Conservation (phyloP, 2,329 filamentous ascomycete genomes). For the Phaeoacremonium minimum region DNA sequence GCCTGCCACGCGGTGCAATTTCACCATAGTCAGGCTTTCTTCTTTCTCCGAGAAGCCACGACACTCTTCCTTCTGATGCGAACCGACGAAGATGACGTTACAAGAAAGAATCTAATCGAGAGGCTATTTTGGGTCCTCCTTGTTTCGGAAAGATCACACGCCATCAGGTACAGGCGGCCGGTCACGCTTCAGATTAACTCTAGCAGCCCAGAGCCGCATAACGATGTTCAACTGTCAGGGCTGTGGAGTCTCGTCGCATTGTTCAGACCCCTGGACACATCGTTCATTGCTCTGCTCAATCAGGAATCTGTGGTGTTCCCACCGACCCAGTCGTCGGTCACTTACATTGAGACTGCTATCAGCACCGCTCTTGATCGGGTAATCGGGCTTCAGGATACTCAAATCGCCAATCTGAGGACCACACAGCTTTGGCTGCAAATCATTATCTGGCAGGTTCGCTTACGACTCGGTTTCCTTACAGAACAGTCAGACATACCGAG, state of each 20-base stretch:
- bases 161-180: slow-evolving; percentile 37
- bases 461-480: slow-evolving; percentile 35
- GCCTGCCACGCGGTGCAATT: slow-evolving; percentile 35
- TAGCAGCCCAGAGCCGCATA: slow-evolving; percentile 25
- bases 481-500: slow-evolving; percentile 24
- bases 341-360: slow-evolving; percentile 28
- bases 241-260: slow-evolving; percentile 35
- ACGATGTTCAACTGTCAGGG: slow-evolving; percentile 19
- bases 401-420: slow-evolving; percentile 37
- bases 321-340: slow-evolving; percentile 24
- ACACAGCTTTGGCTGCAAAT: slow-evolving; percentile 41
- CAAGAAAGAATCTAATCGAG: slow-evolving; percentile 19
- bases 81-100: slow-evolving; percentile 18
- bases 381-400: slow-evolving; percentile 30
- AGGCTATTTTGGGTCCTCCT: slow-evolving; percentile 39
- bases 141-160: slow-evolving; percentile 38
- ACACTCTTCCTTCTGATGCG: slow-evolving; percentile 31
- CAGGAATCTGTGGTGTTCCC: slow-evolving; percentile 25
- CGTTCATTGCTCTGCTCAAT: slow-evolving; percentile 35
- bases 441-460: slow-evolving; percentile 38
- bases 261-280: slow-evolving; percentile 35
- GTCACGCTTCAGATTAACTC: slow-evolving; percentile 36
- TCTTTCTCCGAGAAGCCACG: slow-evolving; percentile 37
- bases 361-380: slow-evolving; percentile 28
- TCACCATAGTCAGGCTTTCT: slow-evolving; percentile 37